Evolutionary conservation across 306 rosid species (phyloP), one percentile per base, ranked within the genome.

Genomic region (Fagus sylvatica): DNA sequence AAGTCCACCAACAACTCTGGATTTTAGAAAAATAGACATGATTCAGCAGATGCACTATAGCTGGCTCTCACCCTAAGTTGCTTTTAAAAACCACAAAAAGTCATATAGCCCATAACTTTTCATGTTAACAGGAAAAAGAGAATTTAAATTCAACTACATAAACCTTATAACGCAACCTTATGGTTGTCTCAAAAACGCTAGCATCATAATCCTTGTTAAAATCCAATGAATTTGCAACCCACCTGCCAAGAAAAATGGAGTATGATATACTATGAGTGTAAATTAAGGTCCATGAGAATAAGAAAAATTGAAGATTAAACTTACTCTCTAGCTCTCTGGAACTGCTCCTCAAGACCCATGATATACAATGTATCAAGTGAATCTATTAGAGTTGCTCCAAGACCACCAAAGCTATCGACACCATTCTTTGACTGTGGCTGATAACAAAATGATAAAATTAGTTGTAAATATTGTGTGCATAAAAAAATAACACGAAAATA

Each of bases 121-220:
- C 41, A 16, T 59, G 79, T 72, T 46, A 62, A 70, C 51, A 62
- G 56, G 54, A 55, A 49, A 79, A 73, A 41, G 74, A 76, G 37
- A 75, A 85, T 69, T 64, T 73, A 43, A 84, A 86, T 53, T 84
- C 82, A 80, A 93, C 91, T 78, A 78, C 84, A 79, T 84, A 95
- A 95, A 95, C 96, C 98, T 89, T 87, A 90, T 85, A 86, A 84
- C 74, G 90, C 90, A 90, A 91, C 98, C 98, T 96, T 93, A 96
- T 96, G 86, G 98, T 96, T 89, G 99, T 96, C 96, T 96, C 98
- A 85, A 96, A 96, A 78, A 96, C 98, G 67, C 99, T 96, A 73
- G 98, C 98, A 30, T 96, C 98, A 62, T 93, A 90, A 68, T 96
- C 89, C 97, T 93, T 96, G 88, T 96, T 79, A 87, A 96, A 96